A percentile compares a stretch with the other conserved stretches of the same genome.
Evolutionary conservation across 106 monocot genomes (phyloP).

Genomic region (Allium cepa): DNA sequence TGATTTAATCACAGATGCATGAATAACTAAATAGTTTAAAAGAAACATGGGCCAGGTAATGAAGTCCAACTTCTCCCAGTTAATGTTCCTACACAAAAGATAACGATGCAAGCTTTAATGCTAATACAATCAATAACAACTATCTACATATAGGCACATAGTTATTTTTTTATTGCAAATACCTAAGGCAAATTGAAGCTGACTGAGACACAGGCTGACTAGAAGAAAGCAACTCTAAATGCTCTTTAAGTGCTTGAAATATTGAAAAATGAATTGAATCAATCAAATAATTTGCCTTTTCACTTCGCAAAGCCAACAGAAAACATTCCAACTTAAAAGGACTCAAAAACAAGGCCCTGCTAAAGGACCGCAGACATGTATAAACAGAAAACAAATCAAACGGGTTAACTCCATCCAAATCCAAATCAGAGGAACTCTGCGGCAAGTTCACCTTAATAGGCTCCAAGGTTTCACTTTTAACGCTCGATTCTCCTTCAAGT

Average conservation of each 20-base stretch:
- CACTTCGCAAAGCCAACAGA: constrained; percentile 49
- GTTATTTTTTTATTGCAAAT: constrained; percentile 1
- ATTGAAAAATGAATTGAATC: constrained; percentile 86
- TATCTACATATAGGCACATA: constrained; percentile 4
- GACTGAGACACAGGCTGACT: constrained; percentile 44
- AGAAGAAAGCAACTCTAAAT: constrained; percentile 44
- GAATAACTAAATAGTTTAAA: constrained; percentile 54
- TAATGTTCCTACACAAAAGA: constrained; percentile 52
- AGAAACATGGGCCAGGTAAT: constrained; percentile 90
- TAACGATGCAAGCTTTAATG: not conserved
- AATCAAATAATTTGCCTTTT: constrained; percentile 51
- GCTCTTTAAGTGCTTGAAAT: constrained; percentile 59
- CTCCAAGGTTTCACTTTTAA: not conserved
- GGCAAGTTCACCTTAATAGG: constrained; percentile 36
- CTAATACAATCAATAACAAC: constrained; percentile 3
- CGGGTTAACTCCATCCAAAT: constrained; percentile 57
- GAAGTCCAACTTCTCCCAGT: constrained; percentile 81
- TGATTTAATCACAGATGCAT: constrained; percentile 29
- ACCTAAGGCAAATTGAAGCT: constrained; percentile 84
- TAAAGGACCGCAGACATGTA: constrained; percentile 72
- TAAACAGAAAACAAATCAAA: constrained; percentile 89
- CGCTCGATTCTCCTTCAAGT: not conserved
- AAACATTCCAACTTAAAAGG: constrained; percentile 76
- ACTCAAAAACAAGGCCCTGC: constrained; percentile 69
- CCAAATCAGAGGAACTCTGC: constrained; percentile 59